A percentile compares a stretch with the other conserved stretches of the same genome.
Evolutionary conservation across 371 early-diverging fungal species (phyloP).

Genomic region (Actinomortierella ambigua): DNA sequence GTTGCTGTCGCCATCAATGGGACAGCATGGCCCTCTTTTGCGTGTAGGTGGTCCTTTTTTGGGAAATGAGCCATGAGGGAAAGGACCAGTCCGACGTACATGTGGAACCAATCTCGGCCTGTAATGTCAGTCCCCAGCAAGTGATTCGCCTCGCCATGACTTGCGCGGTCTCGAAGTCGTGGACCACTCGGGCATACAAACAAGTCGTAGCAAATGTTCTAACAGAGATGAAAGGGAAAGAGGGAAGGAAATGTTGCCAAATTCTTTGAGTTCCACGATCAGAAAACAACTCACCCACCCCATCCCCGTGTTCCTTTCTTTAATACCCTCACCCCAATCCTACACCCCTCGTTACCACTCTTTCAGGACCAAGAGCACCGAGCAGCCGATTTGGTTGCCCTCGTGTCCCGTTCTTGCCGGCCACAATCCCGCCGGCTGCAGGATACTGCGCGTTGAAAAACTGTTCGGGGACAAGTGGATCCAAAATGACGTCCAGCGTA

Average conservation of each 20-base stretch:
- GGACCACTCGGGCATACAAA: conserved; percentile 28
- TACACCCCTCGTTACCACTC: no score
- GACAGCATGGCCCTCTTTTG: no score
- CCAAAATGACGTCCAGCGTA: conserved; percentile 39
- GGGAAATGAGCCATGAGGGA: conserved; percentile 11
- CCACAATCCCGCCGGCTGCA: neutral
- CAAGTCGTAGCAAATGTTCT: conserved; percentile 30
- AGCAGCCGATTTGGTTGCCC: conserved; percentile 19
- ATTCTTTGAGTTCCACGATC: neutral
- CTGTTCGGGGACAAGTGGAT: conserved; percentile 24
- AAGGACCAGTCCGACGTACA: conserved; percentile 16
- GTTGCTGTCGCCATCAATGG: no score
- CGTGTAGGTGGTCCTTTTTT: neutral
- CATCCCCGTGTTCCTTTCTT: no score
- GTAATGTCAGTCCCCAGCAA: conserved; percentile 19
- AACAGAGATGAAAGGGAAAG: neutral
- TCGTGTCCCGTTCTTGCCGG: neutral
- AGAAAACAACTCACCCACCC: neutral
- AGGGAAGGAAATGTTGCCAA: neutral
- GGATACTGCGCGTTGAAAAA: conserved; percentile 10
- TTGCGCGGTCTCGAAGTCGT: conserved; percentile 37
- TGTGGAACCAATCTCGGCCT: conserved; percentile 19
- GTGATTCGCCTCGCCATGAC: conserved; percentile 39
- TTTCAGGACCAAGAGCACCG: conserved; percentile 9
- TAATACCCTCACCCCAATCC: no score